phyloP scores from a whole-genome alignment of 176 grass and related monocot species.

The Avena insularis region DNA sequence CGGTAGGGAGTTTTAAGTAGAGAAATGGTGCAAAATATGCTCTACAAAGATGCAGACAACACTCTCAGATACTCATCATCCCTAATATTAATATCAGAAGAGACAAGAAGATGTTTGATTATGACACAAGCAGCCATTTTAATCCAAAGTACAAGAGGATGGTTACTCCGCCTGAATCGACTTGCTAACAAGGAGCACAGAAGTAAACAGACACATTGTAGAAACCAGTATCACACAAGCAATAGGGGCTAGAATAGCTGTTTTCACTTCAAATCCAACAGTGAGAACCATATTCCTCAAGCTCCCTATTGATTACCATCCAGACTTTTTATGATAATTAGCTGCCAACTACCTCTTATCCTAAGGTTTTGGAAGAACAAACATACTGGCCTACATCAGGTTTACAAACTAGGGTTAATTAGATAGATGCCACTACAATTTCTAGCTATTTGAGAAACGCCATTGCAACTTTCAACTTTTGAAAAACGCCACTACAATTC shows the following conservation, averaged over 20 bases:
- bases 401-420: neutral
- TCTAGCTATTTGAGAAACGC: no score
- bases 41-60: neutral
- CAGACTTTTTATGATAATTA: neutral
- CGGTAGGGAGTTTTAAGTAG: no score
- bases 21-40: no score
- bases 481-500: no score
- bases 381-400: neutral
- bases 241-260: neutral
- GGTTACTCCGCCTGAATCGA: neutral
- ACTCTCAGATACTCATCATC: neutral
- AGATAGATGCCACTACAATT: no score
- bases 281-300: neutral
- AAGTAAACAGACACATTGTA: neutral
- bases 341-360: neutral
- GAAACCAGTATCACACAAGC: neutral
- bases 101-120: neutral
- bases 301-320: neutral
- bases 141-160: neutral
- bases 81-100: neutral
- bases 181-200: neutral
- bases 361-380: neutral
- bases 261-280: neutral
- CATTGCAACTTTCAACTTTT: no score
- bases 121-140: no score